Base-by-base conservation (phyloP, 148 eudicot genomes). In the Talinum fruticosum region DNA sequence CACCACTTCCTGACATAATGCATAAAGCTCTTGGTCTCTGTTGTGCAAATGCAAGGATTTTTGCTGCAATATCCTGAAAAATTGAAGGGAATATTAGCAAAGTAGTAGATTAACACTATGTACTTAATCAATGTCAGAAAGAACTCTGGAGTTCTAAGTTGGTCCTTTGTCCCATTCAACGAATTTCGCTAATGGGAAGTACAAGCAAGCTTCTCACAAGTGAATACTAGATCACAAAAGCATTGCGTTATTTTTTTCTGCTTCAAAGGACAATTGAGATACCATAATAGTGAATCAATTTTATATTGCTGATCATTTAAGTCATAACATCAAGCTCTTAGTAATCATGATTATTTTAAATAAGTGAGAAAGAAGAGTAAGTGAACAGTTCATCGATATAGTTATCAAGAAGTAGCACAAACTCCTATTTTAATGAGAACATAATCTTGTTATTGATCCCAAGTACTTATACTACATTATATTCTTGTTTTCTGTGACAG, bases 11-110 rank as follows among this genome's bases (percentile, higher is more conserved):
- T 26, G 94, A 84, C 83, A 90, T 62, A 70, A 90, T 74, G 73
- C 94, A 90, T 35, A 90, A 51, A 78, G 92, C 92, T 81, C 94
- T 85, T 14, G 87, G 88, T 82, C 90, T 84, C 75, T 90, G 94
- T 66, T 88, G 87, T 44, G 94, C 77, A 77, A 88, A 90, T 54
- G 87, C 72, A 76, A 87, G 54, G 6, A 75, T 49, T 61, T 65
- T 37, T 37, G 32, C 45, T 12, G 78, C 69, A 75, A 65, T 47
- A 54, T 75, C 77, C 70, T 83, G 61, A 24, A 2, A 24, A 38
- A 59, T 32, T 24, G 28, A n/a, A 47, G 2, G 8, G 30, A 66
- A 24, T 5, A 71, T 35, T 18, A 59, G 68, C 37, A 69, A 34
- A 61, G 54, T 33, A 54, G 21, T 38, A 49, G 29, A n/a, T 6